Conservation (phyloP, 75 land plant species). For the Sequoiadendron giganteum region DNA sequence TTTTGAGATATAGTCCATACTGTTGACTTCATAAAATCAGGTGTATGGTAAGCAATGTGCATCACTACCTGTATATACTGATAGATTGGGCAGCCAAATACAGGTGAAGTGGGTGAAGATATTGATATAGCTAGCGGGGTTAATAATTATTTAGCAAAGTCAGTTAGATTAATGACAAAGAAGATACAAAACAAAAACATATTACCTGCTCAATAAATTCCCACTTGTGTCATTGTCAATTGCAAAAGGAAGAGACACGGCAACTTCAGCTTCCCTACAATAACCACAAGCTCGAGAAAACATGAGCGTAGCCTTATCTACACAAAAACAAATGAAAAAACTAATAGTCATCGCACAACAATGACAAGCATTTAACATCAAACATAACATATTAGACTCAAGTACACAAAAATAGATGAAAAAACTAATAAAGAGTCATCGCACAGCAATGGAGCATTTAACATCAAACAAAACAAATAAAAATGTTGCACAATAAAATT, state of each 20-base stretch:
- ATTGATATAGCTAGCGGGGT: not conserved
- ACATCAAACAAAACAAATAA: not conserved
- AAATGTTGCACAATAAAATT: not conserved
- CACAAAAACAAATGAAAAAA: too few species aligned
- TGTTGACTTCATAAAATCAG: too few species aligned
- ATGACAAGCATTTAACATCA: too few species aligned
- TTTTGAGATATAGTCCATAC: too few species aligned
- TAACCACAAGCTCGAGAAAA: not conserved
- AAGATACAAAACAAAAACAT: not conserved
- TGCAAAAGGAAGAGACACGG: slow-evolving; percentile 2
- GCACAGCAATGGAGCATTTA: not conserved
- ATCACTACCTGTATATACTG: too few species aligned
- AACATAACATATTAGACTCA: not conserved
- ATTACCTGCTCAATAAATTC: not conserved
- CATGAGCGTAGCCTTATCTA: not conserved
- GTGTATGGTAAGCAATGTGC: too few species aligned
- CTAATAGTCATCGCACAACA: not conserved
- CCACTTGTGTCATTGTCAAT: not conserved
- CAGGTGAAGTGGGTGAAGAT: not conserved
- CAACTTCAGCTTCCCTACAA: not conserved
- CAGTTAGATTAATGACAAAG: not conserved
- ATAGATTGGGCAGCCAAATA: not conserved
- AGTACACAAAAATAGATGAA: not conserved
- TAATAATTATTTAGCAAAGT: not conserved
- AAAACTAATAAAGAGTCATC: not conserved